A percentile compares a stretch with the other conserved stretches of the same genome.
Conservation (phyloP, 768 basidiomycete species). For the Lenzites betulinus region DNA sequence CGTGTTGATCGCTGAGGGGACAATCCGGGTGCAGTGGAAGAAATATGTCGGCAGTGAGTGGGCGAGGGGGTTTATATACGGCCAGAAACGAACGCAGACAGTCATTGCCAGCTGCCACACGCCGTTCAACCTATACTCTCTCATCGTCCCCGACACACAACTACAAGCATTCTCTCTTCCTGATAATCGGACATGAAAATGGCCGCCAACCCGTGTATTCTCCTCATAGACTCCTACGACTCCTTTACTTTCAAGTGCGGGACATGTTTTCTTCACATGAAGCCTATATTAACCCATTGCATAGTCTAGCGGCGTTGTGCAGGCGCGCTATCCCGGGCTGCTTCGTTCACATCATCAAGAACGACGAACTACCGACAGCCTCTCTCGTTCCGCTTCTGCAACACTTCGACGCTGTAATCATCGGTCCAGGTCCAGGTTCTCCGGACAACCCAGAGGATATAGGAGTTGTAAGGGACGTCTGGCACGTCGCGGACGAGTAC, state of each 20-base stretch:
- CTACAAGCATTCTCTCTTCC: too few relatives aligned
- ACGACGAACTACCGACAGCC: conserved; percentile 56
- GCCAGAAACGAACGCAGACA: too few relatives aligned
- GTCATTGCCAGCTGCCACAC: too few relatives aligned
- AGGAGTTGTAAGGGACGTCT: conserved; percentile 69
- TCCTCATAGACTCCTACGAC: conserved; percentile 83
- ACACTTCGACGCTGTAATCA: conserved; percentile 67
- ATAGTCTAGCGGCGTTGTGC: conserved; percentile 73
- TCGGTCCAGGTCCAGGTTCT: conserved; percentile 83
- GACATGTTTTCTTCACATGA: conserved; percentile 30
- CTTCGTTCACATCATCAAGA: conserved; percentile 70
- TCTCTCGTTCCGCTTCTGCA: conserved; percentile 54
- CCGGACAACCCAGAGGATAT: conserved; percentile 63
- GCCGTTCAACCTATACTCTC: too few relatives aligned
- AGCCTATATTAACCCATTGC: background rate
- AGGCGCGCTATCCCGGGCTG: conserved; percentile 62
- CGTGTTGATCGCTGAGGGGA: too few relatives aligned
- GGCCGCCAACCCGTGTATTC: conserved; percentile 46
- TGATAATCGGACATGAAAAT: background rate
- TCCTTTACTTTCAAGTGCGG: conserved; percentile 82
- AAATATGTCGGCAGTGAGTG: too few relatives aligned
- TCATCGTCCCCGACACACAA: too few relatives aligned
- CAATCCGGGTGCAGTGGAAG: too few relatives aligned
- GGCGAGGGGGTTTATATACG: too few relatives aligned
- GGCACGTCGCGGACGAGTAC: conserved; percentile 56